These are phyloP conservation scores for Fonsecaea nubica DNA, from an alignment of 2,329 filamentous ascomycete species.

Conservation along the genomic window DNA sequence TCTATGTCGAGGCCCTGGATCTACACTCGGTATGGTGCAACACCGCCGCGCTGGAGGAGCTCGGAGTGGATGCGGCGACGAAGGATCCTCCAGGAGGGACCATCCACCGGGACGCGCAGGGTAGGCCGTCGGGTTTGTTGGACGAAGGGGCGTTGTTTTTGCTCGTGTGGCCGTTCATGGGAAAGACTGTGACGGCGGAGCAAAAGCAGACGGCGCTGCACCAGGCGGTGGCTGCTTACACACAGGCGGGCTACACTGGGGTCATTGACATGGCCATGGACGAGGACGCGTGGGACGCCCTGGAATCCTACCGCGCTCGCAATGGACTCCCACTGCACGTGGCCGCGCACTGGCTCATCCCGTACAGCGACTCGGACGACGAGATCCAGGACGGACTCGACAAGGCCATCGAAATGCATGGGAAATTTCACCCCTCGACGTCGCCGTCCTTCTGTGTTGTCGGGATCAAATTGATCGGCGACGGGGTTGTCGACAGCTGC, in stretches of 20 bases:
- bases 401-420: conserved; percentile 51
- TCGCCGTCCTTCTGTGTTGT: conserved; percentile 53
- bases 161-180: conserved; percentile 56
- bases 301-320: conserved; percentile 47
- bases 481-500: conserved; percentile 60
- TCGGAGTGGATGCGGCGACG: conserved; percentile 49
- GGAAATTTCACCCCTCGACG: conserved; percentile 48
- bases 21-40: conserved; percentile 61
- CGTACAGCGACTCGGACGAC: conserved; percentile 48
- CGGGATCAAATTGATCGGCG: conserved; percentile 59
- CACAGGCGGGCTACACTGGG: conserved; percentile 55
- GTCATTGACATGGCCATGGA: conserved; percentile 63
- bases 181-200: conserved; percentile 48
- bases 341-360: conserved; percentile 58
- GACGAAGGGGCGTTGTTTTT: conserved; percentile 54
- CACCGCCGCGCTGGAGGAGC: conserved; percentile 54
- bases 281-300: conserved; percentile 54
- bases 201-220: conserved; percentile 52
- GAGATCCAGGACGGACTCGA: conserved; percentile 53
- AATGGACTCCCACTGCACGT: conserved; percentile 52
- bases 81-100: conserved; percentile 54
- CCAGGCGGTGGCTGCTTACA: conserved; percentile 52
- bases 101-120: conserved; percentile 54
- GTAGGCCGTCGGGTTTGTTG: conserved; percentile 54
- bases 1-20: conserved; percentile 58